A percentile compares a stretch with the other conserved stretches of the same genome.
These are phyloP conservation scores for Suillus luteus DNA, from an alignment of 768 basidiomycete genomes.

Conservation along the genomic window DNA sequence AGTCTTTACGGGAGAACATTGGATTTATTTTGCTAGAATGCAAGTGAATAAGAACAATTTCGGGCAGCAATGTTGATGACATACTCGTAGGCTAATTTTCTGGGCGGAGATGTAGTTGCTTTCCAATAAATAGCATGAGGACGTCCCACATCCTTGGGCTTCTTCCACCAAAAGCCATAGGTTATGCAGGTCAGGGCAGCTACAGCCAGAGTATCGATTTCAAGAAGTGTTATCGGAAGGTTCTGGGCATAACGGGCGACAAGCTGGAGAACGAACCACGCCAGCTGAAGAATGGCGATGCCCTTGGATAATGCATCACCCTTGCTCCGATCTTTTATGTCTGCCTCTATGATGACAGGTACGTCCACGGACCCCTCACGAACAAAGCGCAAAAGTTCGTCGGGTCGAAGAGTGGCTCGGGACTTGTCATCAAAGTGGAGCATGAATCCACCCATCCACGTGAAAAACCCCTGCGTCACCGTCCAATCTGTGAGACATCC, in stretches of 20 bases:
- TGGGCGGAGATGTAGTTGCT: not conserved
- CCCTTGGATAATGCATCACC: conserved; percentile 31
- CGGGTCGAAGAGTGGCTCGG: conserved; percentile 5
- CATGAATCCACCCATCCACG: conserved; percentile 27
- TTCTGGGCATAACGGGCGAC: conserved; percentile 24
- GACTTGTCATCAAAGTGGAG: conserved; percentile 3
- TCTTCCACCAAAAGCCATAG: conserved; percentile 42
- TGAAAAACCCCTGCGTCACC: conserved; percentile 20
- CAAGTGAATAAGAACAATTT: not conserved
- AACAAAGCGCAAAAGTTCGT: conserved; percentile 4
- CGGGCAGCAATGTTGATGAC: not conserved
- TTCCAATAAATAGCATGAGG: not conserved
- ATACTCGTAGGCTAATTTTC: not conserved
- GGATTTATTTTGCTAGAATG: not conserved
- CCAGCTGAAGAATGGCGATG: too few relatives aligned
- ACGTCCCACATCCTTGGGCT: conserved; percentile 36
- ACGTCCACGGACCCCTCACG: not conserved
- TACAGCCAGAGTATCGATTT: conserved; percentile 35
- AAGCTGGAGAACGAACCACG: conserved; percentile 34
- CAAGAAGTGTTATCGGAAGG: conserved; percentile 37
- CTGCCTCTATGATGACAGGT: conserved; percentile 12
- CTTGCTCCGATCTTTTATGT: conserved; percentile 33
- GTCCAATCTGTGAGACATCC: conserved; percentile 6
- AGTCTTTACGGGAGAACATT: not conserved
- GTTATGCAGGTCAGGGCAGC: conserved; percentile 33